phyloP scores from a whole-genome alignment of 2,329 filamentous ascomycete genomes.

The Atkinsonella texensis region DNA sequence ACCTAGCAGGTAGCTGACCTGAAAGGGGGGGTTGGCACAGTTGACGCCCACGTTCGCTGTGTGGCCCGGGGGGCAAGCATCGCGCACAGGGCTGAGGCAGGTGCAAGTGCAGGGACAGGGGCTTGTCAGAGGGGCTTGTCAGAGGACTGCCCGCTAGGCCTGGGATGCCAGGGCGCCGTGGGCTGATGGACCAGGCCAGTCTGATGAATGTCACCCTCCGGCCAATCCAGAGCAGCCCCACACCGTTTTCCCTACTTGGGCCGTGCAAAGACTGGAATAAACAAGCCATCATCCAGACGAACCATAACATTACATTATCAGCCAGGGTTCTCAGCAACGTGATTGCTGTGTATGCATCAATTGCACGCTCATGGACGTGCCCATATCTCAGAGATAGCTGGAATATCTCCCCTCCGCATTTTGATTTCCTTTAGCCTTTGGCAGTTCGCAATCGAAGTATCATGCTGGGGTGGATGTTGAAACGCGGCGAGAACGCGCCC shows the following conservation, averaged over 20 bases:
- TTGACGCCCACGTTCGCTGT: background rate
- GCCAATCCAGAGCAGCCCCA: background rate
- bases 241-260: background rate
- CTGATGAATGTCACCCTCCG: background rate
- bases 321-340: background rate
- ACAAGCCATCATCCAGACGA: background rate
- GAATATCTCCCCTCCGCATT: background rate
- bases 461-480: constrained; percentile 52
- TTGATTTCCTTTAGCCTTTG: background rate
- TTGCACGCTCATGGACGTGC: background rate
- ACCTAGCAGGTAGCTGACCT: background rate
- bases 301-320: background rate
- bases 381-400: background rate
- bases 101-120: background rate
- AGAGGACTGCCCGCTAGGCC: too few species aligned
- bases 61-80: background rate
- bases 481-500: constrained; percentile 28
- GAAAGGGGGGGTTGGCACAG: too few species aligned
- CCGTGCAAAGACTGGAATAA: background rate
- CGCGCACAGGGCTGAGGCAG: background rate
- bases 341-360: background rate
- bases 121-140: too few species aligned
- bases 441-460: background rate
- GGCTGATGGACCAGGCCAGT: too few species aligned
- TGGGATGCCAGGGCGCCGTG: too few species aligned